A percentile compares a stretch with the other conserved stretches of the same genome.
phyloP scores from a whole-genome alignment of 2,329 filamentous ascomycete genomes.

The Fusarium oxysporum region DNA sequence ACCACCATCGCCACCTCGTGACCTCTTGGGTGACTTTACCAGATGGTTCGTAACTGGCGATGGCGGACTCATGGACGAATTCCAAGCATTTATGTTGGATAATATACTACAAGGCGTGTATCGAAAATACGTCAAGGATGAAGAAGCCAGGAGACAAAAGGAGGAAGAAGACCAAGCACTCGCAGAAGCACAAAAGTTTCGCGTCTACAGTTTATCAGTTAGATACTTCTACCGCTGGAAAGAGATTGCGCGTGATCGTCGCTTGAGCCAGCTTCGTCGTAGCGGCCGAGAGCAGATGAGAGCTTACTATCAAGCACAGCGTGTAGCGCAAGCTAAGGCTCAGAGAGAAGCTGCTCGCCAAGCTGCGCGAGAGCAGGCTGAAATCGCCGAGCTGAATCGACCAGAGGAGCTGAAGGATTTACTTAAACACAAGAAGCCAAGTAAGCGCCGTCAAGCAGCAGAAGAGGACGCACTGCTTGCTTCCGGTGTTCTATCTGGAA shows the following conservation, averaged over 20 bases:
- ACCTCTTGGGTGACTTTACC: slow-evolving; percentile 62
- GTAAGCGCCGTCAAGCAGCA: slow-evolving; percentile 48
- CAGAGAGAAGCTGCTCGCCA: slow-evolving; percentile 50
- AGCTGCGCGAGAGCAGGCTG: slow-evolving; percentile 42
- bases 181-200: slow-evolving; percentile 61
- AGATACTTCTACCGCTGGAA: slow-evolving; percentile 70
- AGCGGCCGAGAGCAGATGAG: slow-evolving; percentile 64
- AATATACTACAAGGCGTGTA: slow-evolving; percentile 58
- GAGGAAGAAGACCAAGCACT: slow-evolving; percentile 62
- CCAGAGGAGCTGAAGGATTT: slow-evolving; percentile 52
- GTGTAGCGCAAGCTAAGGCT: slow-evolving; percentile 48
- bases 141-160: slow-evolving; percentile 55
- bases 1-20: slow-evolving; percentile 45
- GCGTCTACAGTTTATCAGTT: slow-evolving; percentile 61
- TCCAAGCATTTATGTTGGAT: slow-evolving; percentile 59
- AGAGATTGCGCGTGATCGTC: slow-evolving; percentile 59
- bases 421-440: slow-evolving; percentile 48
- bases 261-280: slow-evolving; percentile 62
- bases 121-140: slow-evolving; percentile 54
- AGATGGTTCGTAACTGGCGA: slow-evolving; percentile 68
- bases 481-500: slow-evolving; percentile 56
- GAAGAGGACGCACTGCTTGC: slow-evolving; percentile 55
- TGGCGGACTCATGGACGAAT: slow-evolving; percentile 63
- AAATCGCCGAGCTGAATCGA: slow-evolving; percentile 47
- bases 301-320: slow-evolving; percentile 57